Evolutionary conservation across 2,329 filamentous ascomycete species (phyloP).

Genomic region (Clonostachys rosea): DNA sequence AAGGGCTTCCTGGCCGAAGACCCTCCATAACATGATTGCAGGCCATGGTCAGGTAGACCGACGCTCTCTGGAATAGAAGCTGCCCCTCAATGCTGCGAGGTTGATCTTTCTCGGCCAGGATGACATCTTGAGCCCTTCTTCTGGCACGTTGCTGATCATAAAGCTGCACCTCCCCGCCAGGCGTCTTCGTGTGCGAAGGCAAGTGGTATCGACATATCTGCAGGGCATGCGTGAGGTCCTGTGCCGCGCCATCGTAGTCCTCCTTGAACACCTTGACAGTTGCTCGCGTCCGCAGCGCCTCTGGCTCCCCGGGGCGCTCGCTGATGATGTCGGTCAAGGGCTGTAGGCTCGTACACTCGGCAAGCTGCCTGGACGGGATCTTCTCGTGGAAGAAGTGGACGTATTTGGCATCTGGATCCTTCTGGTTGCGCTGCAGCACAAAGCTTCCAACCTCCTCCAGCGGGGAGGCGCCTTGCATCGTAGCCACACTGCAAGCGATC

Average conservation of each 20-base stretch:
- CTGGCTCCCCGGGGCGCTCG: constrained; percentile 57
- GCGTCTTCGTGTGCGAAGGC: constrained; percentile 39
- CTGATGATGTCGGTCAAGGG: constrained; percentile 65
- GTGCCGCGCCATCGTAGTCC: constrained; percentile 64
- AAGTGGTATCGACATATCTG: constrained; percentile 45
- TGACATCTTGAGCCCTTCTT: constrained; percentile 23
- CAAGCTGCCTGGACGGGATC: constrained; percentile 71
- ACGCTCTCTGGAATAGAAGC: constrained; percentile 70
- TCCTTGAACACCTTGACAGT: constrained; percentile 72
- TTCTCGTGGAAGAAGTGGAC: constrained; percentile 94
- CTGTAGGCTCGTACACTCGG: constrained; percentile 64
- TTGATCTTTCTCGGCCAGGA: constrained; percentile 43
- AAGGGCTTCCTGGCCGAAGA: neutral
- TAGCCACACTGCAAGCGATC: constrained; percentile 76
- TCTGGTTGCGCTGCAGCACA: constrained; percentile 66
- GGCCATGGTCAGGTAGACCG: constrained; percentile 67
- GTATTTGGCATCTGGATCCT: constrained; percentile 72
- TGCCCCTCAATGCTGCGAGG: constrained; percentile 69
- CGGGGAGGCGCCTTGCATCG: constrained; percentile 75
- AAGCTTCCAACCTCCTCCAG: constrained; percentile 71
- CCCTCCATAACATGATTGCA: constrained; percentile 49
- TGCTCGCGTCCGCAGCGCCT: constrained; percentile 68
- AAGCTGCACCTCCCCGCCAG: constrained; percentile 33
- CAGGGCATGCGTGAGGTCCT: constrained; percentile 67
- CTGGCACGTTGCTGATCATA: constrained; percentile 16